Conservation (phyloP, 805 yeast genomes). For the Monosporozyma unispora region DNA sequence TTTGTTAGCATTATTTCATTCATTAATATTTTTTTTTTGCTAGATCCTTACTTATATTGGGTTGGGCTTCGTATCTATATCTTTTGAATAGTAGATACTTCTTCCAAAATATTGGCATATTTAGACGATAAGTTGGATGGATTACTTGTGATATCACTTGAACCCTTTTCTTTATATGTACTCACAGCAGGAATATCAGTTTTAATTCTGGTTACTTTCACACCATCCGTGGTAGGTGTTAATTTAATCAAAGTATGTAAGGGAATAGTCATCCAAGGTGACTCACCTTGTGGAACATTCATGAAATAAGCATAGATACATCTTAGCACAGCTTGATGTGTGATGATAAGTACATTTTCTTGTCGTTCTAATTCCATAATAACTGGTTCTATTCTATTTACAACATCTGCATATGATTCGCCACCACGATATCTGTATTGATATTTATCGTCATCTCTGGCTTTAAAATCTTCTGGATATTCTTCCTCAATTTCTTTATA, state of each 20-base stretch:
- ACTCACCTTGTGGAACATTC: slow-evolving; percentile 95
- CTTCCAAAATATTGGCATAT: background rate
- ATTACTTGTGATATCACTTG: slow-evolving; percentile 27
- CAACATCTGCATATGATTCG: slow-evolving; percentile 91
- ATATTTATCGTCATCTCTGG: slow-evolving; percentile 90
- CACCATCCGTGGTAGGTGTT: slow-evolving; percentile 86
- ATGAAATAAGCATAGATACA: slow-evolving; percentile 95
- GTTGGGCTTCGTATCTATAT: background rate
- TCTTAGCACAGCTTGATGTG: slow-evolving; percentile 94
- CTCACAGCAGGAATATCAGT: slow-evolving; percentile 97
- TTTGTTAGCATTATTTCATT: too few species aligned
- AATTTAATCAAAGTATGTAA: slow-evolving; percentile 85
- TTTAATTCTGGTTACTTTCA: slow-evolving; percentile 78
- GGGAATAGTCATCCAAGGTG: slow-evolving; percentile 99
- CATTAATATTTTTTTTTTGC: background rate
- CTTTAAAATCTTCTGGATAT: slow-evolving; percentile 90
- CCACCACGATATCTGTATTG: slow-evolving; percentile 96
- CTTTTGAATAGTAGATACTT: background rate
- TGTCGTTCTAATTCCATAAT: slow-evolving; percentile 97
- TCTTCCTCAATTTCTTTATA: slow-evolving; percentile 79
- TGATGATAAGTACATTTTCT: slow-evolving; percentile 86
- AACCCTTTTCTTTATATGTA: slow-evolving; percentile 91
- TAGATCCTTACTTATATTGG: background rate
- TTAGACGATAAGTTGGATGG: background rate
- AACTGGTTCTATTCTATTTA: slow-evolving; percentile 86